phyloP scores from a whole-genome alignment of 805 yeast genomes.

The Metschnikowia hibisci region DNA sequence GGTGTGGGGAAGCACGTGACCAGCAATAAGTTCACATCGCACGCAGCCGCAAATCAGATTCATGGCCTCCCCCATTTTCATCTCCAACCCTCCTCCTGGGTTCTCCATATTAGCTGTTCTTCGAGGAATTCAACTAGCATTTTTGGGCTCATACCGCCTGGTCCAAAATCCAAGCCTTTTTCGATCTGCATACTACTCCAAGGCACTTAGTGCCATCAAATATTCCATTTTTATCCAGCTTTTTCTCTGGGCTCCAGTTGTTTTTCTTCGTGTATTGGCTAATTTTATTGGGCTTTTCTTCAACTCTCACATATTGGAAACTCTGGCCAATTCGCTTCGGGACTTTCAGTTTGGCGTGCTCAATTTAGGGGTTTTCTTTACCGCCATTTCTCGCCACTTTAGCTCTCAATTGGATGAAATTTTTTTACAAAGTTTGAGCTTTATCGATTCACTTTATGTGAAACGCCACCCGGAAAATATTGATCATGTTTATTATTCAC shows the following conservation, averaged over 20 bases:
- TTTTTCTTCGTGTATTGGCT: conserved; percentile 17
- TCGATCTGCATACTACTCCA: conserved; percentile 29
- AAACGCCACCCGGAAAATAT: conserved; percentile 35
- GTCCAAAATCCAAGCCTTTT: conserved; percentile 38
- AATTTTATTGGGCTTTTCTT: conserved; percentile 6
- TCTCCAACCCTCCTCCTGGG: conserved; percentile 55
- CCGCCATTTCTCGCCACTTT: conserved; percentile 33
- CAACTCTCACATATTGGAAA: conserved; percentile 7
- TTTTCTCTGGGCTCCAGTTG: conserved; percentile 22
- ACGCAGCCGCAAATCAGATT: background rate
- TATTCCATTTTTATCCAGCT: conserved; percentile 37
- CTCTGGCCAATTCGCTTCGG: conserved; percentile 15
- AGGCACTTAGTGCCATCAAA: conserved; percentile 32
- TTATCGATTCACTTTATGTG: conserved; percentile 28
- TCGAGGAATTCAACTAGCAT: conserved; percentile 51
- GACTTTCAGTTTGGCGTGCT: conserved; percentile 36
- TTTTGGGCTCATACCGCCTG: conserved; percentile 47
- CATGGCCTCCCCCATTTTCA: conserved; percentile 60
- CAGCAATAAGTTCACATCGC: background rate
- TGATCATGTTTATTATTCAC: conserved; percentile 12
- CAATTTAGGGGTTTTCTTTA: conserved; percentile 38
- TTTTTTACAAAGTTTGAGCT: conserved; percentile 35
- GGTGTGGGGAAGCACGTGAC: too few species aligned
- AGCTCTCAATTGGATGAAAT: conserved; percentile 38
- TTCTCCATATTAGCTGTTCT: conserved; percentile 46